These are phyloP conservation scores for Aspergillus proliferans DNA, from an alignment of 2,329 filamentous ascomycete species.

Conservation along the genomic window DNA sequence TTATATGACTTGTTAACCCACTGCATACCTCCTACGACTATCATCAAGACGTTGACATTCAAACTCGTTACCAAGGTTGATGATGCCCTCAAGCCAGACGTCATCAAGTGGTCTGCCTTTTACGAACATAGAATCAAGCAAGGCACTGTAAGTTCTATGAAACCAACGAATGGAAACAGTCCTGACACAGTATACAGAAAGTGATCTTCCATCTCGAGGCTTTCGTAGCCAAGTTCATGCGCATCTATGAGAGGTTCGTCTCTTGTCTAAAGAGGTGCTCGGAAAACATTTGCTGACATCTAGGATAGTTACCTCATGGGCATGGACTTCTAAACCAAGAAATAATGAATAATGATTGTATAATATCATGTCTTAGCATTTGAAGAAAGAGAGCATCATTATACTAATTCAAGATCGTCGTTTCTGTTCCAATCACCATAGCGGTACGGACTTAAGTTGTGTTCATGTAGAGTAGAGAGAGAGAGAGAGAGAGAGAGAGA, in stretches of 20 bases:
- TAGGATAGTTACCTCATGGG: conserved; percentile 54
- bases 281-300: conserved; percentile 37
- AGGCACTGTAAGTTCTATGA: conserved; percentile 52
- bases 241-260: conserved; percentile 78
- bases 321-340: conserved; percentile 57
- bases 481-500: background rate
- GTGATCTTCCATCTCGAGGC: conserved; percentile 97
- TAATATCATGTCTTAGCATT: conserved; percentile 10
- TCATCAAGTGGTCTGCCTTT: conserved; percentile 93
- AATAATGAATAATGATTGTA: conserved; percentile 26
- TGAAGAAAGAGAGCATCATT: background rate
- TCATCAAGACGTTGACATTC: conserved; percentile 82
- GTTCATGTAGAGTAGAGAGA: background rate
- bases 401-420: background rate
- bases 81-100: conserved; percentile 80
- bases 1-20: conserved; percentile 97
- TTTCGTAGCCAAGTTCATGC: conserved; percentile 98
- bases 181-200: conserved; percentile 48
- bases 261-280: background rate
- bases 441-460: too few relatives aligned
- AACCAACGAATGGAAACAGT: conserved; percentile 2
- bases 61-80: conserved; percentile 84
- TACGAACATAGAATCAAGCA: conserved; percentile 93
- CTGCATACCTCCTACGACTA: conserved; percentile 90
- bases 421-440: background rate